Evolutionary conservation across 176 grass and related monocot species (phyloP).

Genomic region (Urochloa ruziziensis): DNA sequence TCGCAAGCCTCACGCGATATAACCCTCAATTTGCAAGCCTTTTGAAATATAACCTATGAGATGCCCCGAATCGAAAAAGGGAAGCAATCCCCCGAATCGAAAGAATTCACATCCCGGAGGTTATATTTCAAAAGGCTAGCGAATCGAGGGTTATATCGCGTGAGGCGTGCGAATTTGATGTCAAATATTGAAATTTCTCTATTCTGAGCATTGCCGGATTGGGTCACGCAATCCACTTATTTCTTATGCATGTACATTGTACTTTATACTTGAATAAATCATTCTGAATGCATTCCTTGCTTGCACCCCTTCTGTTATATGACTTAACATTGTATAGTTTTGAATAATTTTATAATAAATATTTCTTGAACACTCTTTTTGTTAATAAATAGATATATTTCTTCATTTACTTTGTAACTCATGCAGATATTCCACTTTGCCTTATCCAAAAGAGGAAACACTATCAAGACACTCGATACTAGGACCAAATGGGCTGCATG

Average conservation of each 20-base stretch:
- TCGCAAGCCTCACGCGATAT: too few relatives aligned
- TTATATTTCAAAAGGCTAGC: too few relatives aligned
- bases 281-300: background rate
- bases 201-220: background rate
- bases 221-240: background rate
- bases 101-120: too few relatives aligned
- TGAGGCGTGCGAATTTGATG: too few relatives aligned
- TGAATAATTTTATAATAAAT: background rate
- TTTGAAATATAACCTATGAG: too few relatives aligned
- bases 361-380: background rate
- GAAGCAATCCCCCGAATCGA: too few relatives aligned
- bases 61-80: too few relatives aligned
- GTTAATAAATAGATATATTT: background rate
- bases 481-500: slow-evolving; percentile 78
- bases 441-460: slow-evolving; percentile 85
- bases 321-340: background rate
- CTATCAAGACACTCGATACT: slow-evolving; percentile 92
- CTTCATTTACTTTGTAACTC: slow-evolving; percentile 23
- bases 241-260: background rate
- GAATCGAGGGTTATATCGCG: too few relatives aligned
- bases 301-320: background rate
- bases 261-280: slow-evolving; percentile 2
- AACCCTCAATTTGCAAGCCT: too few relatives aligned
- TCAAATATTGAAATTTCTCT: too few relatives aligned
- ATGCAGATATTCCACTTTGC: slow-evolving; percentile 71